These are phyloP conservation scores for Agrocybe praecox DNA, from an alignment of 768 basidiomycete genomes.

Conservation along the genomic window DNA sequence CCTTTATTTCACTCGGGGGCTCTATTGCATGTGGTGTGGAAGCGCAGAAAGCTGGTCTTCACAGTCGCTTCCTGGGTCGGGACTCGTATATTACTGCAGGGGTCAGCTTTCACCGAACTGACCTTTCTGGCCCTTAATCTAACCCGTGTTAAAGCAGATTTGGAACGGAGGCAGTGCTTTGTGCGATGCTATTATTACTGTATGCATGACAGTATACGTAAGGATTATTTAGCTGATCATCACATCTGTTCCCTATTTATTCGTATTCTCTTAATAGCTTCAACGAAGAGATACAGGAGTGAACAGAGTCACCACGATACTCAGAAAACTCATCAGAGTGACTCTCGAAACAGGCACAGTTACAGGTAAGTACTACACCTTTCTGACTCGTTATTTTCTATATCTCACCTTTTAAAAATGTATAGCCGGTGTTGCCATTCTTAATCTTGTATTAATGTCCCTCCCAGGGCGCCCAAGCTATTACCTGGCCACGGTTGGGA, in stretches of 20 bases:
- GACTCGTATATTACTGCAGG: conserved; percentile 9
- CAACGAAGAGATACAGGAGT: background rate
- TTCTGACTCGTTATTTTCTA: background rate
- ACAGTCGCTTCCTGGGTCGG: conserved; percentile 13
- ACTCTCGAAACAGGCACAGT: conserved; percentile 1
- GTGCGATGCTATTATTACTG: conserved; percentile 6
- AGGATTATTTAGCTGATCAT: background rate
- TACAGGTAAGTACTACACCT: background rate
- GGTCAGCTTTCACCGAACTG: background rate
- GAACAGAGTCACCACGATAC: background rate
- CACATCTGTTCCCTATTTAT: too few relatives aligned
- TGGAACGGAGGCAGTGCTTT: conserved; percentile 9
- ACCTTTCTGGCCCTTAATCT: background rate
- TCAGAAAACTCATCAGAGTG: conserved; percentile 1
- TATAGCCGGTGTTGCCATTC: conserved; percentile 1
- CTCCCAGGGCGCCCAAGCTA: conserved; percentile 6
- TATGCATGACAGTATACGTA: conserved; percentile 4
- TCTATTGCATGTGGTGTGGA: conserved; percentile 13
- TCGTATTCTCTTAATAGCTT: too few relatives aligned
- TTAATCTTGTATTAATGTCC: conserved; percentile 1
- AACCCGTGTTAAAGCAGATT: background rate
- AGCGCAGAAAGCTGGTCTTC: conserved; percentile 10
- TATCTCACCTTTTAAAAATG: background rate
- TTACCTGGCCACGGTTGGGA: conserved; percentile 1
- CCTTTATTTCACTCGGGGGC: conserved; percentile 13